Evolutionary conservation across 495 filamentous ascomycete genomes (phyloP), one percentile per base, ranked within the genome.

Genomic region (Cryomyces minteri): DNA sequence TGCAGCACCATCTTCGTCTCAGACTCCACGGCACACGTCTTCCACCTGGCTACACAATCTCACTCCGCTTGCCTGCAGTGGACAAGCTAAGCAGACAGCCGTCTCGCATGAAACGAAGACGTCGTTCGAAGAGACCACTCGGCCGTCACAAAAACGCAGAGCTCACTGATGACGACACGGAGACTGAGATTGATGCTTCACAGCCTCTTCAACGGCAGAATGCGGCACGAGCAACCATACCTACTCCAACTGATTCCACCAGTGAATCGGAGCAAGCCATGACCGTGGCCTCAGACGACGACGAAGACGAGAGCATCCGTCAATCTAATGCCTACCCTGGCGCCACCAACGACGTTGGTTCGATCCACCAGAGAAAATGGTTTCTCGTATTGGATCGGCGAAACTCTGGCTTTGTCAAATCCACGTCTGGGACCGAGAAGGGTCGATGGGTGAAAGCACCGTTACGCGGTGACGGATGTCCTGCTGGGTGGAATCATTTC

Each of bases 321-420:
- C 50, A 55, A 4, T 71, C 69, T 8, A 83, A 83, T 47, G 73
- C 78, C 12, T 82, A 83, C 55, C 58, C 71, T 0, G 75, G 78
- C 18, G 72, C 79, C 0, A 63, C 41, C 0, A 81, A 82, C 52
- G 70, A 60, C 9, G 74, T 81, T 33, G 70, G 67, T 4, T 80
- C 76, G 7, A 64, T 81, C 14, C 71, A 82, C 50, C 74, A 80
- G 54, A 68, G 78, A 2, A 59, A 64, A 4, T 83, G 78, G 78
- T 76, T 69, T 46, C 54, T 80, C 12, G 67, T 65, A 28, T 55
- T 80, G 10, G 77, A 81, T 43, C 62, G 70, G 2, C 49, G 48
- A 5, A 64, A 62, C 5, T 73, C 68, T 36, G 77, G 78, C 18
- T 77, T 81, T 43, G 52, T 58, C 10, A 59, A 50, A 40, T 32